phyloP scores from a whole-genome alignment of 129 eudicot species.

The Apium graveolens region DNA sequence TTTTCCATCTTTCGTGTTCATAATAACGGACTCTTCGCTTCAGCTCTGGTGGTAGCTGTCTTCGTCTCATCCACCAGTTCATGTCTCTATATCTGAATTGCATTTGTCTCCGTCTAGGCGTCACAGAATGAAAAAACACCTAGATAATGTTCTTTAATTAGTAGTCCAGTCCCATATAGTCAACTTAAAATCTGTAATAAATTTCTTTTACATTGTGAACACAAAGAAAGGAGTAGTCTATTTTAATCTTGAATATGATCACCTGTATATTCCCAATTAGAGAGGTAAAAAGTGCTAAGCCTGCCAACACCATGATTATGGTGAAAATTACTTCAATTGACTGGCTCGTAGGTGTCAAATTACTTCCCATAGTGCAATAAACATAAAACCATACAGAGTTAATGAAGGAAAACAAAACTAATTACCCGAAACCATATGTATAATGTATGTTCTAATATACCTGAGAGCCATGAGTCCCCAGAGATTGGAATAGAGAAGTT shows the following conservation, averaged over 20 bases:
- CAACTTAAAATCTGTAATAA: not conserved
- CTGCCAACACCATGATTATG: conserved; percentile 31
- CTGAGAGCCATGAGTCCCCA: conserved; percentile 54
- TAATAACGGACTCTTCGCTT: conserved; percentile 48
- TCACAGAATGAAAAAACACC: conserved; percentile 48
- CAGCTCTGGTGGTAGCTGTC: conserved; percentile 44
- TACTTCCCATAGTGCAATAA: conserved; percentile 46
- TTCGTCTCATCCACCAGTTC: conserved; percentile 66
- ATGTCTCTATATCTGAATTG: conserved; percentile 45
- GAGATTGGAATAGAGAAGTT: conserved; percentile 37
- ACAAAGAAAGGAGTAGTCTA: not conserved
- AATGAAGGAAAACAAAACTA: not conserved
- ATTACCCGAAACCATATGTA: not conserved
- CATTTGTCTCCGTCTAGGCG: conserved; percentile 37
- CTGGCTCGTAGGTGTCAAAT: conserved; percentile 37
- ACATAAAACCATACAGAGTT: not conserved
- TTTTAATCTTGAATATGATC: not conserved
- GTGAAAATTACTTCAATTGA: conserved; percentile 23
- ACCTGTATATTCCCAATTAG: conserved; percentile 55
- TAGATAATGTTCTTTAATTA: conserved; percentile 1
- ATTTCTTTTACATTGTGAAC: not conserved
- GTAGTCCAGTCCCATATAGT: not conserved
- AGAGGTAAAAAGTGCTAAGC: conserved; percentile 37
- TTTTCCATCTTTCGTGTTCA: conserved; percentile 43
- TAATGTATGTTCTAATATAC: conserved; percentile 9